phyloP scores from a whole-genome alignment of 2,329 filamentous ascomycete genomes.

The Uncinocarpus reesii region DNA sequence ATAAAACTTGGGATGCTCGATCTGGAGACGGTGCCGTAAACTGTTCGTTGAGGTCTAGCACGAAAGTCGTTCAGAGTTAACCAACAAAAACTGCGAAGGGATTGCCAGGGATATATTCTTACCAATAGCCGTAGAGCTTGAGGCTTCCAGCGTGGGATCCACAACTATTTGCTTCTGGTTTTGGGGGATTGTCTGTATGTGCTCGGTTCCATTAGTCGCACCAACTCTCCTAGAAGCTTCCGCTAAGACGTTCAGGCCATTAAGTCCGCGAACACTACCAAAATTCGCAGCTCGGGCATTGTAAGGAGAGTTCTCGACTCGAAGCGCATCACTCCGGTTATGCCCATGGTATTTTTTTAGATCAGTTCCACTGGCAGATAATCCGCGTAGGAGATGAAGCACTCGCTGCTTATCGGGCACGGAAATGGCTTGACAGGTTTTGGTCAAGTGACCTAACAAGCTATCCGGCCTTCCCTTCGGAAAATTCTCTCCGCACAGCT shows the following conservation, averaged over 20 bases:
- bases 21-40: slow-evolving; percentile 1
- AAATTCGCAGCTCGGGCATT: slow-evolving; percentile 36
- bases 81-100: not conserved
- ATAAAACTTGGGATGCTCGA: slow-evolving; percentile 7
- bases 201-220: slow-evolving; percentile 37
- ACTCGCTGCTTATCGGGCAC: slow-evolving; percentile 65
- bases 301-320: slow-evolving; percentile 35
- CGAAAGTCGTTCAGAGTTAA: not conserved
- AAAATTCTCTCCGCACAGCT: slow-evolving; percentile 76
- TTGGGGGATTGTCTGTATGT: slow-evolving; percentile 23
- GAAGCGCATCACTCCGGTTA: slow-evolving; percentile 28
- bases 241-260: slow-evolving; percentile 73
- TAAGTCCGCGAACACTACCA: slow-evolving; percentile 46
- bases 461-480: slow-evolving; percentile 81
- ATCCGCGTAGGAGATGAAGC: slow-evolving; percentile 51
- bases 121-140: slow-evolving; percentile 12
- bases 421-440: slow-evolving; percentile 72
- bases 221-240: slow-evolving; percentile 76
- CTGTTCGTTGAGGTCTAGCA: slow-evolving; percentile 4
- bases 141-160: slow-evolving; percentile 34
- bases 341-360: slow-evolving; percentile 29
- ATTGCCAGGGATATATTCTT: not conserved
- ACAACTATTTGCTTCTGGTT: slow-evolving; percentile 28
- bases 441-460: slow-evolving; percentile 69
- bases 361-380: slow-evolving; percentile 9